Percentiles rank a stretch among this genome's conserved stretches.
These are phyloP conservation scores for Colletotrichum shisoi DNA, from an alignment of 2,329 filamentous ascomycete genomes.

Conservation along the genomic window DNA sequence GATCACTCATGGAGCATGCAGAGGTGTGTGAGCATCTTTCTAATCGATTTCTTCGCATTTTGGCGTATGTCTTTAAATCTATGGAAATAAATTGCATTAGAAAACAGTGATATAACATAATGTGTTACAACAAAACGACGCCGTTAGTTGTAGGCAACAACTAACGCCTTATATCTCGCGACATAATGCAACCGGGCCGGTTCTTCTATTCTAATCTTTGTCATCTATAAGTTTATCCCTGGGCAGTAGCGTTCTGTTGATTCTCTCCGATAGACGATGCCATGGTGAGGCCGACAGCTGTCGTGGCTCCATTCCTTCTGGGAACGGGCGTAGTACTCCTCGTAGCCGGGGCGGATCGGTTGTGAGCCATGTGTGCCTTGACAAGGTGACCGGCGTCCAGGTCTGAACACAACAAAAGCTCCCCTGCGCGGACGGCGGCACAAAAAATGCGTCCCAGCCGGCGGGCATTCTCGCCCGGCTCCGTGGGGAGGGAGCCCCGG, in stretches of 20 bases:
- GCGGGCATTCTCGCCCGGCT: conserved; percentile 88
- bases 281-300: background rate
- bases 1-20: background rate
- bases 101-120: background rate
- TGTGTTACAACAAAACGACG: too few relatives aligned
- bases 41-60: background rate
- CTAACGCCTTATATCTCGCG: too few relatives aligned
- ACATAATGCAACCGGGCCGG: background rate
- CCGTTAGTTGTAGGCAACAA: too few relatives aligned
- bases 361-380: conserved; percentile 93
- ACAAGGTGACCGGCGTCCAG: conserved; percentile 94
- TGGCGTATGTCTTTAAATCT: background rate
- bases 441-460: conserved; percentile 88
- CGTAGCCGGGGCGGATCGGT: conserved; percentile 78
- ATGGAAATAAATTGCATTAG: background rate
- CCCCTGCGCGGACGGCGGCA: conserved; percentile 88
- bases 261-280: background rate
- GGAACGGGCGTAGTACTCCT: conserved; percentile 50
- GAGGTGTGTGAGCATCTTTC: background rate
- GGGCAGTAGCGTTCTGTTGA: background rate
- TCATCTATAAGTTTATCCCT: background rate
- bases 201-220: background rate
- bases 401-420: conserved; percentile 89
- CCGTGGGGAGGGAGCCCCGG: conserved; percentile 86
- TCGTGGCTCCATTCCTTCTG: background rate